These are phyloP conservation scores for Dendrobium officinale DNA, from an alignment of 106 monocot genomes.

Conservation along the genomic window DNA sequence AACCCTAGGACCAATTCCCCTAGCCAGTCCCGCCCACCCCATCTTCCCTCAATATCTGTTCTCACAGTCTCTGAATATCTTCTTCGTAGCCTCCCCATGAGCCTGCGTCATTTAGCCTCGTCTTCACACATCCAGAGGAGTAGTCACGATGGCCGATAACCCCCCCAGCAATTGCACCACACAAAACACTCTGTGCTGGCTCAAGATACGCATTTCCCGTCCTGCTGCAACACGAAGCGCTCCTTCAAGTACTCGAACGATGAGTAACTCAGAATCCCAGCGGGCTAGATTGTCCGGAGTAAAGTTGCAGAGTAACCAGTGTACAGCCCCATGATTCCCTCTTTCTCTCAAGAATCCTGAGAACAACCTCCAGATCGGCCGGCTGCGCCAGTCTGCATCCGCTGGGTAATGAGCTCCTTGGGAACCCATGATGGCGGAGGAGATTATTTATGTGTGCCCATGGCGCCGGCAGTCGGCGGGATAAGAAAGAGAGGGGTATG, in stretches of 20 bases:
- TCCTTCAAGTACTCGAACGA: slow-evolving; percentile 96
- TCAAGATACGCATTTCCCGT: slow-evolving; percentile 47
- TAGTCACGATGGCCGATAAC: slow-evolving; percentile 84
- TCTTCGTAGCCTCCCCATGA: slow-evolving; percentile 31
- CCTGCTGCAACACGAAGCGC: slow-evolving; percentile 42
- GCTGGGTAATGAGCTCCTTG: slow-evolving; percentile 93
- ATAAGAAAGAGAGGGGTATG: slow-evolving; percentile 34
- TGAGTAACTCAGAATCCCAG: slow-evolving; percentile 87
- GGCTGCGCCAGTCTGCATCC: slow-evolving; percentile 76
- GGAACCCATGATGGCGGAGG: slow-evolving; percentile 99
- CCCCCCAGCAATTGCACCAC: slow-evolving; percentile 88
- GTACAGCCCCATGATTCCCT: slow-evolving; percentile 85
- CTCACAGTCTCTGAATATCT: slow-evolving; percentile 51
- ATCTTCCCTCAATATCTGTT: slow-evolving; percentile 73
- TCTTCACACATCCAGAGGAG: slow-evolving; percentile 95
- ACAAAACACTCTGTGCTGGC: slow-evolving; percentile 65
- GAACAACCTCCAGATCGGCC: slow-evolving; percentile 67
- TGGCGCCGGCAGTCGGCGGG: slow-evolving; percentile 59
- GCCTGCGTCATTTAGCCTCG: slow-evolving; percentile 82
- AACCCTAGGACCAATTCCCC: slow-evolving; percentile 91
- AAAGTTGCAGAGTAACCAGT: slow-evolving; percentile 85
- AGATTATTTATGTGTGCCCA: slow-evolving; percentile 88
- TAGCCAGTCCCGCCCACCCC: slow-evolving; percentile 60
- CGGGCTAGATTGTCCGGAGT: slow-evolving; percentile 72
- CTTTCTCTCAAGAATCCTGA: slow-evolving; percentile 65